Conservation (phyloP, 306 rosid genomes). For the Canavalia gladiata region DNA sequence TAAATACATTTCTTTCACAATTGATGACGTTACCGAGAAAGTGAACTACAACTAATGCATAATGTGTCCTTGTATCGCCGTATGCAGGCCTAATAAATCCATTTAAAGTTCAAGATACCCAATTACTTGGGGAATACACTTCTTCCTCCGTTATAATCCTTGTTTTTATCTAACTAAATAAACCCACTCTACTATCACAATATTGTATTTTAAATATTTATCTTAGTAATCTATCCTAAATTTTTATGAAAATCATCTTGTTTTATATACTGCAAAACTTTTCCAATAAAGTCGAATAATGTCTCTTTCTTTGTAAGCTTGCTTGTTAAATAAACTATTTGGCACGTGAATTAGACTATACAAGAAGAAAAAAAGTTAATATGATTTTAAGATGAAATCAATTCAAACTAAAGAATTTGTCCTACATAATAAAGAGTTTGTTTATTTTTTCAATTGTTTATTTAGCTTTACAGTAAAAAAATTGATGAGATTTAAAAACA, state of each 20-base stretch:
- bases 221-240: not conserved
- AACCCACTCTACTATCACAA: not conserved
- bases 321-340: not conserved
- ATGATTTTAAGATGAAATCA: not conserved
- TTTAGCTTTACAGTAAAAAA: too few relatives aligned
- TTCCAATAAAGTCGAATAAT: slow-evolving; percentile 23
- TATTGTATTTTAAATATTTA: slow-evolving; percentile 9
- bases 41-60: slow-evolving; percentile 50
- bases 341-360: not conserved
- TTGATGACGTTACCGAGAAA: slow-evolving; percentile 45
- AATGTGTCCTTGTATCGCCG: slow-evolving; percentile 39
- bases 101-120: slow-evolving; percentile 23
- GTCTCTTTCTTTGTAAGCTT: slow-evolving; percentile 4
- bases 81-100: not conserved
- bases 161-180: slow-evolving; percentile 2
- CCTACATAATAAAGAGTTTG: not conserved
- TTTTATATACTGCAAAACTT: not conserved
- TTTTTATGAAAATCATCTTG: not conserved
- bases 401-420: not conserved
- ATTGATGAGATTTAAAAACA: too few relatives aligned
- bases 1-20: slow-evolving; percentile 51
- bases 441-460: not conserved
- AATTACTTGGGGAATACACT: slow-evolving; percentile 8
- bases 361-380: not conserved
- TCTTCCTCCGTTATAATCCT: not conserved